These are phyloP conservation scores for Cryptococcus jaspeensis DNA, from an alignment of 1,284 basidiomycete species.

Conservation along the genomic window DNA sequence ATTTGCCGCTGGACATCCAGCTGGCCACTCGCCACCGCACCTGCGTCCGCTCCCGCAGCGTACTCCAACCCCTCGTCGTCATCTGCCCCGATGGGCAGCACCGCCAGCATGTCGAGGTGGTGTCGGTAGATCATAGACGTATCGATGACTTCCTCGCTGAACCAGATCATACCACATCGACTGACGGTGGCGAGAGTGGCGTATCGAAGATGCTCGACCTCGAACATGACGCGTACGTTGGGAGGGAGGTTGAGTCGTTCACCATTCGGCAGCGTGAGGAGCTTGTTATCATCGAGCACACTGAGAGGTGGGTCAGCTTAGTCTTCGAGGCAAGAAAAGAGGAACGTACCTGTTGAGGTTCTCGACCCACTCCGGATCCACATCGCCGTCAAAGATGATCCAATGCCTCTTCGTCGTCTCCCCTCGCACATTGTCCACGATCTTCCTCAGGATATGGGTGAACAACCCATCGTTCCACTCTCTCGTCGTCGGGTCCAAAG, in stretches of 20 bases:
- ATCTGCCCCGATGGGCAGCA: constrained; percentile 80
- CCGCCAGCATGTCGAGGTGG: constrained; percentile 76
- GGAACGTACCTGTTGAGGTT: constrained; percentile 86
- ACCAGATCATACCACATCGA: constrained; percentile 99
- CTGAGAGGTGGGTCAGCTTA: constrained; percentile 53
- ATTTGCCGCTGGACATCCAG: constrained; percentile 74
- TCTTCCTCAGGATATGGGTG: constrained; percentile 95
- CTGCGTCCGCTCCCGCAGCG: constrained; percentile 49
- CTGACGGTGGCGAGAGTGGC: constrained; percentile 98
- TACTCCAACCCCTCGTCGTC: constrained; percentile 75
- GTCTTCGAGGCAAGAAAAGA: not conserved
- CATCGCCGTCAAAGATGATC: constrained; percentile 99
- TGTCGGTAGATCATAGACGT: constrained; percentile 88
- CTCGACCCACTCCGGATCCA: constrained; percentile 99
- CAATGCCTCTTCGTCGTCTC: constrained; percentile 96
- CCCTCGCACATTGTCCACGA: constrained; percentile 96
- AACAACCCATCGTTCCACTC: constrained; percentile 99
- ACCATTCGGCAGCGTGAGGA: constrained; percentile 95
- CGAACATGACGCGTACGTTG: constrained; percentile 99
- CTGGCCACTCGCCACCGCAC: constrained; percentile 62
- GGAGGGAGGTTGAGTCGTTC: constrained; percentile 95
- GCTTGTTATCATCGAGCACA: constrained; percentile 98
- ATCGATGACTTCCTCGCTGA: constrained; percentile 92
- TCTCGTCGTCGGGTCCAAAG: constrained; percentile 92
- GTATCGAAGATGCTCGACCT: constrained; percentile 96